phyloP scores from a whole-genome alignment of 208 protist genomes.

The Balamuthia mandrillaris region DNA sequence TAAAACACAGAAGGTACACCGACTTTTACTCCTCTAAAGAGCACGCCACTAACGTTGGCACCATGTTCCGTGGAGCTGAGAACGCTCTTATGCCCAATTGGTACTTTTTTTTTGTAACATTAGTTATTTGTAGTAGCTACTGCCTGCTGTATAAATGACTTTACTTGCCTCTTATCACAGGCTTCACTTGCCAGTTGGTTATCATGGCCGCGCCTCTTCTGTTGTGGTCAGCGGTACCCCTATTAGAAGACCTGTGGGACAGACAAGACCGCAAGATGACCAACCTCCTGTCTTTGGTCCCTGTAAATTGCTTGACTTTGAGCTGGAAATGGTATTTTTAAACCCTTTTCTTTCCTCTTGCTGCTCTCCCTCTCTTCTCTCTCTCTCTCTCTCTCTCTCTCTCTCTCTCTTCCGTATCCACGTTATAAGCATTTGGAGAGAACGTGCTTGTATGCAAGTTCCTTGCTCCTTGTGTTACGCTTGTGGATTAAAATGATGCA shows the following conservation, averaged over 20 bases:
- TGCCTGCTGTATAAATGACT: constrained; percentile 36
- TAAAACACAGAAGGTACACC: no score
- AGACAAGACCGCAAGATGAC: constrained; percentile 60
- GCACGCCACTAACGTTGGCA: constrained; percentile 87
- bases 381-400: no score
- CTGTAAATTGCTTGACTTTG: constrained; percentile 75
- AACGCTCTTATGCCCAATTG: constrained; percentile 82
- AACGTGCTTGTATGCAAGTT: no score
- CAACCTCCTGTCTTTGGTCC: constrained; percentile 53
- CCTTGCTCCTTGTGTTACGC: no score
- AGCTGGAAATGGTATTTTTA: constrained; percentile 75
- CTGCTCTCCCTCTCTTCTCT: no score
- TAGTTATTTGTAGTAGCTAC: no score
- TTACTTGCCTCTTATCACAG: constrained; percentile 19
- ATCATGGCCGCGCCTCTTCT: constrained; percentile 82
- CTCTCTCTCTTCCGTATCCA: no score
- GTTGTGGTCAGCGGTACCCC: constrained; percentile 75
- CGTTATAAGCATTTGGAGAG: no score
- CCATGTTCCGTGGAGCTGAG: constrained; percentile 79
- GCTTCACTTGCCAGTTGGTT: constrained; percentile 83
- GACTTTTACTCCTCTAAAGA: constrained; percentile 85
- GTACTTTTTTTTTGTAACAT: constrained; percentile 14
- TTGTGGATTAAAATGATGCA: no score
- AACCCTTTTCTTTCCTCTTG: neutral
- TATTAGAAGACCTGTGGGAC: constrained; percentile 75